These are phyloP conservation scores for Kurtzmaniella natalensis DNA, from an alignment of 1,139 yeast genomes.

Conservation along the genomic window DNA sequence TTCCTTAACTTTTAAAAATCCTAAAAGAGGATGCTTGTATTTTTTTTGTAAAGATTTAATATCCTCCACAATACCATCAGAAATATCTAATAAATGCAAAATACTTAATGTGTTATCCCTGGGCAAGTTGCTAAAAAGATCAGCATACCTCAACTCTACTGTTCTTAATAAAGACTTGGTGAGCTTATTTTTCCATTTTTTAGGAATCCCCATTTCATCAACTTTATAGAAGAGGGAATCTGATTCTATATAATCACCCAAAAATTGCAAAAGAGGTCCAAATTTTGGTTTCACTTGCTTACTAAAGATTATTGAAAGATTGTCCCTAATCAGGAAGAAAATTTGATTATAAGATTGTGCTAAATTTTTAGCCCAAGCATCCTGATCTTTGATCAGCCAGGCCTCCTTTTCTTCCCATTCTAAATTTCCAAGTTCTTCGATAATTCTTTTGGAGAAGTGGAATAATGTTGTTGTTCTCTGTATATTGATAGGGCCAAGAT, in stretches of 20 bases:
- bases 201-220: conserved; percentile 33
- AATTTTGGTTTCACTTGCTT: conserved; percentile 54
- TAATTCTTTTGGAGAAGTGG: conserved; percentile 22
- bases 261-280: conserved; percentile 48
- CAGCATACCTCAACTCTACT: conserved; percentile 59
- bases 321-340: conserved; percentile 43
- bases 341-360: conserved; percentile 44
- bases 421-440: conserved; percentile 30
- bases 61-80: conserved; percentile 50
- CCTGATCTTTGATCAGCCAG: conserved; percentile 52
- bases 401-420: conserved; percentile 29
- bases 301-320: conserved; percentile 44
- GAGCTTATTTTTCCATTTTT: conserved; percentile 50
- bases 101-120: conserved; percentile 57
- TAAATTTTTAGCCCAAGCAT: conserved; percentile 49
- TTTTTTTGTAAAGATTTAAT: conserved; percentile 54
- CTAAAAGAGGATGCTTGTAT: conserved; percentile 60
- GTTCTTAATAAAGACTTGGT: conserved; percentile 46
- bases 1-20: conserved; percentile 50
- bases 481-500: conserved; percentile 30
- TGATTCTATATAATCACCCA: conserved; percentile 49
- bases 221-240: conserved; percentile 42
- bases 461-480: conserved; percentile 24
- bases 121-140: conserved; percentile 55
- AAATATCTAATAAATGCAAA: conserved; percentile 55